Conservation (phyloP, 768 basidiomycete species). For the Hericium erinaceus region DNA sequence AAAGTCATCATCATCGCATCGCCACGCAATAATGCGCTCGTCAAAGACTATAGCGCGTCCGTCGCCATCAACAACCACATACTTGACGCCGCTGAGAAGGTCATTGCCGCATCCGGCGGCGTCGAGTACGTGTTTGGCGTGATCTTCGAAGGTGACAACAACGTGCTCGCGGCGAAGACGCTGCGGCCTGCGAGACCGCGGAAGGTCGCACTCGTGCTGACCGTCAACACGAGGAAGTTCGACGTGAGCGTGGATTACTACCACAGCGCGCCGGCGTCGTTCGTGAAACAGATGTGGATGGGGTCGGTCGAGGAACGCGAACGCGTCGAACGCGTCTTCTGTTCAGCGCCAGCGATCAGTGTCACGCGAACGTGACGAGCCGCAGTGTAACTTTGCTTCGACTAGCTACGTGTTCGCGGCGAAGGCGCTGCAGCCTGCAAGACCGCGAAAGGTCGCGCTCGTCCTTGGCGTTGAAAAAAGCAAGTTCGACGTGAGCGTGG, state of each 20-base stretch:
- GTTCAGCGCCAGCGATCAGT: too few relatives aligned
- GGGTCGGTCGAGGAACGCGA: too few relatives aligned
- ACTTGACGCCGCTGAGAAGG: constrained; percentile 16
- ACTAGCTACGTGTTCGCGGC: not conserved
- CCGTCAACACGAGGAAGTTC: not conserved
- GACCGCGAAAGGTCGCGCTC: not conserved
- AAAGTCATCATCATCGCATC: constrained; percentile 15
- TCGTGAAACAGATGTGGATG: too few relatives aligned
- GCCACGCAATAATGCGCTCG: constrained; percentile 23
- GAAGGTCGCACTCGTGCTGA: not conserved
- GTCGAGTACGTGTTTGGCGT: not conserved
- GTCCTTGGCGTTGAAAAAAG: not conserved
- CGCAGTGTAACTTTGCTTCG: too few relatives aligned
- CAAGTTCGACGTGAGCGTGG: not conserved
- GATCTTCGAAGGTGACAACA: not conserved
- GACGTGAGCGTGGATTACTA: not conserved
- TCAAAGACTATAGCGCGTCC: constrained; percentile 27
- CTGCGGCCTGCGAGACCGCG: not conserved
- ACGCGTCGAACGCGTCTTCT: too few relatives aligned
- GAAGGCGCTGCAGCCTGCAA: not conserved
- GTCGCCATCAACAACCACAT: constrained; percentile 23
- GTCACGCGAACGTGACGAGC: too few relatives aligned
- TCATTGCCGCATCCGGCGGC: constrained; percentile 19
- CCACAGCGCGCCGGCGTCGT: not conserved
- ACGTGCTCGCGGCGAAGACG: not conserved